These are phyloP conservation scores for Anisogramma anomala DNA, from an alignment of 2,329 filamentous ascomycete genomes.

Conservation along the genomic window DNA sequence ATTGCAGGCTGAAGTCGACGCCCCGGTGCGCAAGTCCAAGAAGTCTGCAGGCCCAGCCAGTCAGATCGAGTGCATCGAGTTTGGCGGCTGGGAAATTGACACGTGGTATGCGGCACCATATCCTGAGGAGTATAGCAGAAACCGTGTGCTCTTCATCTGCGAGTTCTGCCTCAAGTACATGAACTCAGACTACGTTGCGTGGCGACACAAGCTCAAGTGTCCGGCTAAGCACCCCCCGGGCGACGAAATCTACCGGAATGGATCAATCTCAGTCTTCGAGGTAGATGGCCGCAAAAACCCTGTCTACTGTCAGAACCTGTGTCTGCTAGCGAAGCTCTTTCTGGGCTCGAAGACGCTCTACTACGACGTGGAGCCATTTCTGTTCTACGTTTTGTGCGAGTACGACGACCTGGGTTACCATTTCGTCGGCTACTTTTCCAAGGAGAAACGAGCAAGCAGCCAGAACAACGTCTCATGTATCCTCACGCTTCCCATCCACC, in stretches of 20 bases:
- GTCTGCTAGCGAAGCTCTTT: conserved; percentile 89
- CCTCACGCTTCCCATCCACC: conserved; percentile 87
- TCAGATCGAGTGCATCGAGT: conserved; percentile 97
- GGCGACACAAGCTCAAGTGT: conserved; percentile 95
- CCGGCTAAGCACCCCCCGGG: conserved; percentile 93
- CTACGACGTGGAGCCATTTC: conserved; percentile 92
- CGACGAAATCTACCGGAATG: conserved; percentile 92
- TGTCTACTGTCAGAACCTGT: conserved; percentile 97
- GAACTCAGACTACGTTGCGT: conserved; percentile 97
- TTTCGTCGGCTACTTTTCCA: conserved; percentile 98
- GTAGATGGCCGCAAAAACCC: conserved; percentile 95
- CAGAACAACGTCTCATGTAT: conserved; percentile 98
- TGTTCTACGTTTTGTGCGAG: conserved; percentile 96
- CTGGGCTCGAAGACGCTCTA: conserved; percentile 97
- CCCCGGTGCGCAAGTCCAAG: conserved; percentile 51
- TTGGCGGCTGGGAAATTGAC: conserved; percentile 94
- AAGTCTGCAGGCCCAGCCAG: conserved; percentile 80
- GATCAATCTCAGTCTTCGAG: conserved; percentile 88
- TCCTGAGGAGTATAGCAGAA: conserved; percentile 94
- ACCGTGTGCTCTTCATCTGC: conserved; percentile 95
- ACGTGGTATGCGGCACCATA: conserved; percentile 99
- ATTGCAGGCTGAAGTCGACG: conserved; percentile 52
- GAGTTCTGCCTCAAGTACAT: conserved; percentile 99
- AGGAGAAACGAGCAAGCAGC: conserved; percentile 89
- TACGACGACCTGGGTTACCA: conserved; percentile 87